These are phyloP conservation scores for Lepraria neglecta DNA, from an alignment of 495 filamentous ascomycete genomes.

Conservation along the genomic window DNA sequence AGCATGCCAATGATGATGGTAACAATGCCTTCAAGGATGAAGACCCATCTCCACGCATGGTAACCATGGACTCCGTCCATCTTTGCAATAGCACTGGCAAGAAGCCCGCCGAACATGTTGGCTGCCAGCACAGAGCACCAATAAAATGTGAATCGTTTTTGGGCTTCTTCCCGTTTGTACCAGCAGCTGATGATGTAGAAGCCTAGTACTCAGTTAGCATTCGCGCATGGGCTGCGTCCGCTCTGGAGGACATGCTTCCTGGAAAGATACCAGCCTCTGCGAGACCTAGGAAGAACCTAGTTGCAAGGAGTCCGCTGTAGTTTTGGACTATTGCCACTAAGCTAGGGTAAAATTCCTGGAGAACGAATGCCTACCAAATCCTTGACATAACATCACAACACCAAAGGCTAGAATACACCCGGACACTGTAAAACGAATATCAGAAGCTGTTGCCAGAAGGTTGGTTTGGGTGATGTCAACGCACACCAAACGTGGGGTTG, in stretches of 20 bases:
- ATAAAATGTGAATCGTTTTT: constrained; percentile 68
- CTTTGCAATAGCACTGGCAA: constrained; percentile 56
- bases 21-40: constrained; percentile 69
- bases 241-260: constrained; percentile 19
- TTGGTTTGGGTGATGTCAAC: constrained; percentile 54
- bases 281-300: constrained; percentile 58
- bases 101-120: constrained; percentile 70
- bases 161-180: constrained; percentile 63
- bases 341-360: neutral
- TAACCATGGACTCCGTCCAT: constrained; percentile 58
- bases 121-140: constrained; percentile 66
- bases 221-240: neutral
- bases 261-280: constrained; percentile 34
- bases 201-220: neutral
- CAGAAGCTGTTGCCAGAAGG: constrained; percentile 14
- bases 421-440: constrained; percentile 21
- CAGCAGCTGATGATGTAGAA: constrained; percentile 5
- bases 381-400: constrained; percentile 32
- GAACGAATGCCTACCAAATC: constrained; percentile 20
- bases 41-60: constrained; percentile 80
- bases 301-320: constrained; percentile 57
- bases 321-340: constrained; percentile 30
- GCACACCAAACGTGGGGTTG: constrained; percentile 74
- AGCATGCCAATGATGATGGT: constrained; percentile 56
- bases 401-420: constrained; percentile 34